These are phyloP conservation scores for Vigna unguiculata DNA, from an alignment of 306 rosid species.

Conservation along the genomic window DNA sequence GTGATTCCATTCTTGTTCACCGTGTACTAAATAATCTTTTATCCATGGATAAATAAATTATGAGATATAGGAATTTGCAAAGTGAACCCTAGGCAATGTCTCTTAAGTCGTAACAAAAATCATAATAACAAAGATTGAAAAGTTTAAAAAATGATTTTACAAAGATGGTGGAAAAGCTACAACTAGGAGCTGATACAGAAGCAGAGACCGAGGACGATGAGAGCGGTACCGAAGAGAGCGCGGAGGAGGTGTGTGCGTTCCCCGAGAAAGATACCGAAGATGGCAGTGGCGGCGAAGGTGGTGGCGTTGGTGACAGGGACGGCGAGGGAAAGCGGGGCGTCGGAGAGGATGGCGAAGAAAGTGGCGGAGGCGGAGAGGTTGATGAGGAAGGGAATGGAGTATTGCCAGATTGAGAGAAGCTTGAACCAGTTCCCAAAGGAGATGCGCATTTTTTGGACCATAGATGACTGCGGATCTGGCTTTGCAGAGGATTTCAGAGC, in stretches of 20 bases:
- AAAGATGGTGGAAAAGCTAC: not conserved
- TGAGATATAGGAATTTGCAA: conserved; percentile 1
- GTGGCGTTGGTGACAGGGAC: conserved; percentile 97
- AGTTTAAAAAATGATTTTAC: not conserved
- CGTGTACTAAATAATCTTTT: conserved; percentile 14
- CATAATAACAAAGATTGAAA: not conserved
- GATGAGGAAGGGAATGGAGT: conserved; percentile 71
- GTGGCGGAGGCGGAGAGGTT: conserved; percentile 92
- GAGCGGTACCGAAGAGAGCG: conserved; percentile 72
- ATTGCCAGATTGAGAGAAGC: conserved; percentile 89
- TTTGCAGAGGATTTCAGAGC: conserved; percentile 65
- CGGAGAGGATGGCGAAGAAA: conserved; percentile 79
- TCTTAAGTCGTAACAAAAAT: not conserved
- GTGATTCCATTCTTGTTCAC: conserved; percentile 42
- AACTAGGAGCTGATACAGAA: conserved; percentile 62
- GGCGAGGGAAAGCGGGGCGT: conserved; percentile 83
- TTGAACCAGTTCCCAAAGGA: conserved; percentile 70
- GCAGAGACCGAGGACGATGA: conserved; percentile 79
- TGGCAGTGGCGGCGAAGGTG: conserved; percentile 87
- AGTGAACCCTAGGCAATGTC: not conserved
- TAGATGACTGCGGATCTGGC: conserved; percentile 25
- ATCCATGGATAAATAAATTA: conserved; percentile 23
- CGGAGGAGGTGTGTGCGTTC: conserved; percentile 65
- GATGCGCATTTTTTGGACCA: conserved; percentile 39
- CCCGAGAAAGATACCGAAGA: conserved; percentile 73